Evolutionary conservation across 768 basidiomycete species (phyloP), one percentile per base, ranked within the genome.

Genomic region (Termitomyces titanicus): DNA sequence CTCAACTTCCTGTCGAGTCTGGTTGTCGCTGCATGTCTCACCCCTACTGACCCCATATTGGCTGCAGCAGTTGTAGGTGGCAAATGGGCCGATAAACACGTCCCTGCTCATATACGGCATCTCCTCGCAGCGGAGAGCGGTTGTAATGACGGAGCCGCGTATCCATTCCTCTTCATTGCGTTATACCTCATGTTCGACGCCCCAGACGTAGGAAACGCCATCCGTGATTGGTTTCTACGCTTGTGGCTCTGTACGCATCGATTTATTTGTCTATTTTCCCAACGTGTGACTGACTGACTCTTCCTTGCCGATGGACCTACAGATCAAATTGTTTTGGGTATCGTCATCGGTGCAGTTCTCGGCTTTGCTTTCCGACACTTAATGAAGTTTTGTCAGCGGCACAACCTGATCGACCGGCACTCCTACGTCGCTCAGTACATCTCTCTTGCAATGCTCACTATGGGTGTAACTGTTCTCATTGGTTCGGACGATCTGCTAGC

Each of bases 21-120:
- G 59, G 92, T 89, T 47, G 84, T 98, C 51, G 94, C 91, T 17
- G 94, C 97, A 0, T 94, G 92, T 69, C 82, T 95, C 34, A 96
- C 94, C 0, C 93, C 93, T 1, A 99, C 97, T 31, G 94, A 97
- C 70, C 94, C 93, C 38, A 94, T 94, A 66, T 81, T 97, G 48
- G 94, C 94, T 0, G 89, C 93, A 17, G 92, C 94, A 9, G 94
- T 92, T 33, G 83, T 92, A 11, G 96, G 96, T 64, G 96, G 96
- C 31, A 95, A 92, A 74, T 99, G 93, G 74, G 97, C 97, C 3
- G 91, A 98, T 69, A 97, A 98, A 68, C 96, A 98, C 64, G 96
- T 98, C 22, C 92, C 91, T 1, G 85, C 88, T 0, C 91, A 93
- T 65, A 74, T 93, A 39, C 85, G 80, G 31, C 80, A 83, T 60